Base-by-base conservation (phyloP, 2,329 filamentous ascomycete genomes). In the Tolypocladium inflatum region DNA sequence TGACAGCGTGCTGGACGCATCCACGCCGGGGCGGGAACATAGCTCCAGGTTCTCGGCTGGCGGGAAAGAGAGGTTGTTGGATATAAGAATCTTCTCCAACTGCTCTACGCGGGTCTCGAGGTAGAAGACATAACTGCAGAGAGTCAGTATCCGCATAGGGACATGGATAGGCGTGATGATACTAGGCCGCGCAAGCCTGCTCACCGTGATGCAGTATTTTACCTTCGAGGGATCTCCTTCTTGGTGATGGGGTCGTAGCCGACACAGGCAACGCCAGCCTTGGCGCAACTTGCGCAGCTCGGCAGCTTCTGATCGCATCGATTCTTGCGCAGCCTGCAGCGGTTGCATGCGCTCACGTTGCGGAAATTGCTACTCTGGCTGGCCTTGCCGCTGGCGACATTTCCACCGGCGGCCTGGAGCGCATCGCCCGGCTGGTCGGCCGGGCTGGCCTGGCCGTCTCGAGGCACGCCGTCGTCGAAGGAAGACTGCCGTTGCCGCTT, bases 161-260 rank as follows among this genome's bases (percentile, higher is more conserved):
- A 2, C 17, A 19, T 35, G 19, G 30, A 35, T 7, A 35, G 48
- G 37, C 5, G 5, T 17, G 37, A 38, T 7, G 37, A 38, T 38
- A 2, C 4, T 11, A 15, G 15, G 37, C 37, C 10, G 37, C 37
- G 37, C 37, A 13, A 17, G 37, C 37, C 37, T 38, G 13, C 15
- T 17, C 13, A 51, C 30, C 6, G 4, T 21, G 26, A 19, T n/a
- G 48, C 7, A 11, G 30, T 13, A 2, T 10, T 88, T 76, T 87
- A 96, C 78, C 87, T 91, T 73, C 92, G 84, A 55, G 93, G 93
- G 59, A 97, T 96, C 74, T 97, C 91, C 69, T 90, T 87, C 79
- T 97, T 97, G 30, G 91, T 96, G 68, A 97, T 96, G 39, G 93
- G 92, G 70, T 97, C 93, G 73, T 96, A 97, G 62, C 93, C 93